These are phyloP conservation scores for Diaporthe longicolla DNA, from an alignment of 2,329 filamentous ascomycete genomes.

Conservation along the genomic window DNA sequence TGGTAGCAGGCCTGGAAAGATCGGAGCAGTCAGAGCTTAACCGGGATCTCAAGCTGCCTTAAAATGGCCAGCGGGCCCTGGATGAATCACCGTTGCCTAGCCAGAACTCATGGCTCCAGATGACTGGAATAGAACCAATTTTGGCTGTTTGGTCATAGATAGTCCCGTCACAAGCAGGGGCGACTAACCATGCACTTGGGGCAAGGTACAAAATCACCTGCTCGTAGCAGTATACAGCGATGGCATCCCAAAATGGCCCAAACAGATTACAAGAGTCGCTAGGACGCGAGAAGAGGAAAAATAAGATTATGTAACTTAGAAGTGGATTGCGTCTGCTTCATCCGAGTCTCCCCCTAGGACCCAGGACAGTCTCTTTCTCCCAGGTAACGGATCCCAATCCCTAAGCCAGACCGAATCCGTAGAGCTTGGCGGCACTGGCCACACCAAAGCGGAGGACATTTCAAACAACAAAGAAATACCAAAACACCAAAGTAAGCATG, in stretches of 20 bases:
- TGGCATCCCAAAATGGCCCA: background rate
- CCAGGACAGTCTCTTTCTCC: background rate
- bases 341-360: background rate
- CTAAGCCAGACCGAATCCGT: background rate
- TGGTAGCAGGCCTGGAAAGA: background rate
- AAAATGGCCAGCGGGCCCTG: background rate
- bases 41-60: background rate
- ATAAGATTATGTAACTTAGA: conserved; percentile 22
- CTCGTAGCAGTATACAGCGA: background rate
- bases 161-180: background rate
- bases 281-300: background rate
- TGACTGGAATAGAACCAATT: background rate
- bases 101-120: background rate
- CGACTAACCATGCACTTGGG: background rate
- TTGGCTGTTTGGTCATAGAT: background rate
- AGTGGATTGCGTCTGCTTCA: background rate
- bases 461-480: conserved; percentile 17
- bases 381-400: background rate
- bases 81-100: background rate
- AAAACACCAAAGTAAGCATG: conserved; percentile 34
- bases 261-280: background rate
- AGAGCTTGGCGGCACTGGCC: conserved; percentile 2
- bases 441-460: background rate
- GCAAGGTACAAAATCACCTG: background rate
- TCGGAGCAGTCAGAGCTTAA: too few species aligned